phyloP scores from a whole-genome alignment of 495 filamentous ascomycete genomes.

The Corynascus novoguineensis region DNA sequence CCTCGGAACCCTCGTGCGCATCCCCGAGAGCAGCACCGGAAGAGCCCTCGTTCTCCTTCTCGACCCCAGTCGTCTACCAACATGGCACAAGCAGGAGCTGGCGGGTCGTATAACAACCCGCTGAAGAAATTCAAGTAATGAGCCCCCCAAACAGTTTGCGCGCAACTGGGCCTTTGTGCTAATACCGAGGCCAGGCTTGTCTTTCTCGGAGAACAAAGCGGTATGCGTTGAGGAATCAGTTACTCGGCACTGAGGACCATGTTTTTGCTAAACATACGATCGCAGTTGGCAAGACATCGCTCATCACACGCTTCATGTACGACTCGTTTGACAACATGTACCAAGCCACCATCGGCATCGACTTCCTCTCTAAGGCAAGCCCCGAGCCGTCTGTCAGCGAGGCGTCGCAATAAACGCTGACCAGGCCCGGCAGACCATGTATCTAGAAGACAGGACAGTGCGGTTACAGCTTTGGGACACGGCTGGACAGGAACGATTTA shows the following conservation, averaged over 20 bases:
- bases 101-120: constrained; percentile 94
- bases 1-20: background rate
- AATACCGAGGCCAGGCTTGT: constrained; percentile 60
- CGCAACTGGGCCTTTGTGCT: constrained; percentile 6
- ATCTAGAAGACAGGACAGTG: constrained; percentile 96
- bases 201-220: constrained; percentile 95
- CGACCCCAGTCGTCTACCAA: constrained; percentile 15
- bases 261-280: constrained; percentile 19
- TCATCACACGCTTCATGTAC: constrained; percentile 99
- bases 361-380: constrained; percentile 93
- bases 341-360: constrained; percentile 98
- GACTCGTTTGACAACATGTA: constrained; percentile 99
- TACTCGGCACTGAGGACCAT: background rate
- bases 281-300: constrained; percentile 92
- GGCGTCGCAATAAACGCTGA: constrained; percentile 19
- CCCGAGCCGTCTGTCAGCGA: background rate
- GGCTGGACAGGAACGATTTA: constrained; percentile 94
- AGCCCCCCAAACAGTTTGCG: background rate
- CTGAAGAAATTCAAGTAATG: constrained; percentile 98
- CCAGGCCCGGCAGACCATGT: constrained; percentile 72
- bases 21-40: constrained; percentile 1
- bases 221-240: constrained; percentile 47
- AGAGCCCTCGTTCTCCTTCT: background rate
- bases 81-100: constrained; percentile 51
- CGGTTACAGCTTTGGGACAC: constrained; percentile 98